These are phyloP conservation scores for Aegilops umbellulata DNA, from an alignment of 176 grass and related monocot genomes.

Conservation along the genomic window DNA sequence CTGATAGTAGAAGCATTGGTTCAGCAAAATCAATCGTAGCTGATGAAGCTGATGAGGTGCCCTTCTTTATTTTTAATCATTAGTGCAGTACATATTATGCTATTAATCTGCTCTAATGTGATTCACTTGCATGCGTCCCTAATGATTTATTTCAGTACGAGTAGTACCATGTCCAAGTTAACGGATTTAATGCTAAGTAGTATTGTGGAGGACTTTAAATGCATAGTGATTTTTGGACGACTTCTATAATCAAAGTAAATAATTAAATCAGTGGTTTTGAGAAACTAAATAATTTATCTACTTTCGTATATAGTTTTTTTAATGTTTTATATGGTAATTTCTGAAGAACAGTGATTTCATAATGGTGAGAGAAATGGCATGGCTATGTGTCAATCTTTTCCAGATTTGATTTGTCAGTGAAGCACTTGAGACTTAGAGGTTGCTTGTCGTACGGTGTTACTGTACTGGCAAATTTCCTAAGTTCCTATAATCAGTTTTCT, in stretches of 20 bases:
- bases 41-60: slow-evolving; percentile 77
- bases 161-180: background rate
- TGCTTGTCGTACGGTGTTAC: background rate
- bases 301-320: background rate
- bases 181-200: background rate
- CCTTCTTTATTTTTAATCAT: slow-evolving; percentile 13
- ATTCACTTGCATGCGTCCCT: background rate
- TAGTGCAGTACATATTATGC: background rate
- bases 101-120: slow-evolving; percentile 16
- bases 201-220: background rate
- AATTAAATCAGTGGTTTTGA: background rate
- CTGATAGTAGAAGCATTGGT: slow-evolving; percentile 62
- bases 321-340: background rate
- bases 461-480: background rate
- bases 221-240: background rate
- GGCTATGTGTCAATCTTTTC: background rate
- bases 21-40: slow-evolving; percentile 69
- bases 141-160: background rate
- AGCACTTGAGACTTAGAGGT: background rate
- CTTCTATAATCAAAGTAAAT: slow-evolving; percentile 7
- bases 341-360: slow-evolving; percentile 1
- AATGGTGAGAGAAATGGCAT: background rate
- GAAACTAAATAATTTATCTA: background rate
- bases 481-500: background rate
- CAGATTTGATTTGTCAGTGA: slow-evolving; percentile 6